Evolutionary conservation across 2,329 filamentous ascomycete genomes (phyloP), one percentile per base, ranked within the genome.

Genomic region (Aureobasidium sp.): DNA sequence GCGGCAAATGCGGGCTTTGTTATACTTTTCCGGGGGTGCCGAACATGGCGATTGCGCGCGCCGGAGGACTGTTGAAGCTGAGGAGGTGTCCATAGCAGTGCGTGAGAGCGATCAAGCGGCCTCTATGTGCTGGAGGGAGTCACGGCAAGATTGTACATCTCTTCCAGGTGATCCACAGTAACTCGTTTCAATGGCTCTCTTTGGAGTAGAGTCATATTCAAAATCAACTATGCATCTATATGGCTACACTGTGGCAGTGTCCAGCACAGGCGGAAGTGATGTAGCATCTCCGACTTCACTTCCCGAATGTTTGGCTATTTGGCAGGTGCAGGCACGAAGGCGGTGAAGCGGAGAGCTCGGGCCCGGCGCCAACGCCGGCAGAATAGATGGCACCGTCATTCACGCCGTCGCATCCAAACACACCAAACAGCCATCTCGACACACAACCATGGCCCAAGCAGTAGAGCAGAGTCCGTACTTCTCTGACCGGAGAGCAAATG

Each of bases 401-500:
- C 37, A 42, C 31, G 36, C 51, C 42, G 22, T 14, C n/a, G 15
- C 27, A 15, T 2, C 27, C 29, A 57, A 57, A 45, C 63, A 45
- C 53, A 5, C 29, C 31, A 27, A 22, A 25, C 53, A 27, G 11
- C 53, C 53, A 45, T 47, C 53, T 27, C 20, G 11, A 1, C 15
- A 48, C 25, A 27, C 25, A 34, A 39, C 17, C 56, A 65, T 65
- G 64, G 64, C 64, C 27, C 49, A 25, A 9, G 20, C 63, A 41
- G 58, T 60, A 42, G 64, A 65, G 29, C 62, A 65, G 41, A 63
- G 62, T 27, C 59, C 62, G 3, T 58, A 64, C 62, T 64, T 64
- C 29, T 17, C 58, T 5, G 62, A 55, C 2, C 41, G 62, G 15
- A 57, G 63, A 52, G 34, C 52, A 37, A 53, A 52, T 36, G 64